Conservation (phyloP, 1,284 basidiomycete genomes). For the Meira miltonrushii region DNA sequence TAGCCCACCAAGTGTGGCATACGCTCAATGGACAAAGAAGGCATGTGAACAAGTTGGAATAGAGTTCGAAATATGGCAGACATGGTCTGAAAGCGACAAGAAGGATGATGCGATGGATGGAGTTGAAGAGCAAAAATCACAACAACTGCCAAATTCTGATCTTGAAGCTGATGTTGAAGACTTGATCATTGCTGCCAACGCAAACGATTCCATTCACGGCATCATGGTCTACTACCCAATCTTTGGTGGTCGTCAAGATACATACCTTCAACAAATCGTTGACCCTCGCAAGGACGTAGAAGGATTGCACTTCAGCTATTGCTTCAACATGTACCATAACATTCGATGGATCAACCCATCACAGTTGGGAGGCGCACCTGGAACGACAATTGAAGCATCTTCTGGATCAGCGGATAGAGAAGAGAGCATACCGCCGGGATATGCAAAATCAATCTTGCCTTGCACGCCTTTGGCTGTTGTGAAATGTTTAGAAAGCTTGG, state of each 20-base stretch:
- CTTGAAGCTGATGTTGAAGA: conserved; percentile 61
- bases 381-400: conserved; percentile 34
- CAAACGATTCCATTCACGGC: conserved; percentile 78
- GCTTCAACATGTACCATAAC: conserved; percentile 53
- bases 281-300: conserved; percentile 96
- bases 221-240: conserved; percentile 69
- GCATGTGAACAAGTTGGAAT: conserved; percentile 85
- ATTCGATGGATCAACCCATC: conserved; percentile 48
- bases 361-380: conserved; percentile 48
- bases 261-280: conserved; percentile 90
- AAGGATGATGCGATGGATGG: conserved; percentile 49
- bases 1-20: conserved; percentile 77
- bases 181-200: conserved; percentile 62
- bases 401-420: conserved; percentile 8
- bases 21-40: conserved; percentile 87
- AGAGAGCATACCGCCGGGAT: conserved; percentile 62
- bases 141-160: conserved; percentile 62
- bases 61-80: conserved; percentile 63
- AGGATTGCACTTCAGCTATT: conserved; percentile 71
- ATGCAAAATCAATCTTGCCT: conserved; percentile 87
- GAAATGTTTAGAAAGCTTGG: conserved; percentile 82
- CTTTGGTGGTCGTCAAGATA: conserved; percentile 65
- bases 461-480: conserved; percentile 92
- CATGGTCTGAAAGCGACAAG: conserved; percentile 22
- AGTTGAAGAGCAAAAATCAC: conserved; percentile 60